Evolutionary conservation across 2,329 filamentous ascomycete genomes (phyloP).

Genomic region (Tricladium varicosporioides): DNA sequence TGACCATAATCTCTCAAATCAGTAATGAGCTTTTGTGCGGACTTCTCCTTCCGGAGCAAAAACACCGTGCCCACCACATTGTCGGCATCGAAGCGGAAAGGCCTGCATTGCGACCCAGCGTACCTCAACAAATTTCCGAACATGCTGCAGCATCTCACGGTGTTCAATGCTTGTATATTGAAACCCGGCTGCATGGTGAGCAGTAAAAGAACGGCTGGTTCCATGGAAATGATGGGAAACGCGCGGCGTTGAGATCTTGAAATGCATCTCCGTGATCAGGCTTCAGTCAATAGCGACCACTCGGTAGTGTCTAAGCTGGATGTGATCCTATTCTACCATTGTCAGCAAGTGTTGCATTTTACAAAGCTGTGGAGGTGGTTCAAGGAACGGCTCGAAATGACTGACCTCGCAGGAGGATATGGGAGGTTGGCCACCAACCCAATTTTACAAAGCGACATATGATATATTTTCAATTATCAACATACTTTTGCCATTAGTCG

Average conservation of each 20-base stretch:
- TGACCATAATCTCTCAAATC: constrained; percentile 60
- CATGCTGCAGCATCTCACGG: constrained; percentile 59
- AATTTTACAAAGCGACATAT: constrained; percentile 50
- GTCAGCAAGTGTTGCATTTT: background rate
- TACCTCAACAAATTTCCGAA: constrained; percentile 60
- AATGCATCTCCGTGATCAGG: constrained; percentile 19
- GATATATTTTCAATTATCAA: constrained; percentile 37
- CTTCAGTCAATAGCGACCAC: background rate
- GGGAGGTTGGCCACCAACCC: constrained; percentile 36
- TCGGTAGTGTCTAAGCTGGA: background rate
- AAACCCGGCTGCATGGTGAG: constrained; percentile 39
- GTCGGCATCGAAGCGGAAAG: constrained; percentile 58
- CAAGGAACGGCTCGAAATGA: background rate
- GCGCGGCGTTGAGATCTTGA: constrained; percentile 42
- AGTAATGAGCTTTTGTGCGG: constrained; percentile 52
- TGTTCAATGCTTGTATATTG: constrained; percentile 40
- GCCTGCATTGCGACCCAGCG: constrained; percentile 40
- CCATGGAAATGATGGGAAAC: constrained; percentile 37
- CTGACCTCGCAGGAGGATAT: constrained; percentile 45
- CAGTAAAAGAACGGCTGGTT: constrained; percentile 39
- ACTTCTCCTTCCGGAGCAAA: constrained; percentile 59
- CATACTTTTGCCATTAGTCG: background rate
- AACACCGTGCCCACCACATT: constrained; percentile 55
- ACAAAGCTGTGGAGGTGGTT: background rate
- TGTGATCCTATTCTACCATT: background rate